These are phyloP conservation scores for Pythium aphanidermatum DNA, from an alignment of 352 stramenopile species.

Conservation along the genomic window DNA sequence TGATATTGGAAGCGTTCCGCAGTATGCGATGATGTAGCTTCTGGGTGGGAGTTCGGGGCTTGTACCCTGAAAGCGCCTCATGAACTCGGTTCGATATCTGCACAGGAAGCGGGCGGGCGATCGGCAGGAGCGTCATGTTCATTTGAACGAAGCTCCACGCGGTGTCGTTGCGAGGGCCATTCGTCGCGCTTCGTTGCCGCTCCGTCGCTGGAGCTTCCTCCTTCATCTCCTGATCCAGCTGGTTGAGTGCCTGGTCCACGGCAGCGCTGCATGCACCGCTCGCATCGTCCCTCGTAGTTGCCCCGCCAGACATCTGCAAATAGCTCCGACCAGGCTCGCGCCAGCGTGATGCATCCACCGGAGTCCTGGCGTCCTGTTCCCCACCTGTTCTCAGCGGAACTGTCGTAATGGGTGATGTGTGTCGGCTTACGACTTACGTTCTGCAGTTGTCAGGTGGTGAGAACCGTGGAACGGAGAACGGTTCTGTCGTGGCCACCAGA, in stretches of 20 bases:
- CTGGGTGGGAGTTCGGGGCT: conserved; percentile 61
- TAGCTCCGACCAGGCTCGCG: no score
- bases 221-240: conserved; percentile 13
- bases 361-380: no score
- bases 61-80: conserved; percentile 33
- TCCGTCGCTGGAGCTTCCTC: conserved; percentile 3
- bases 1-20: conserved; percentile 55
- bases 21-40: conserved; percentile 49
- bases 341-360: no score
- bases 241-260: neutral
- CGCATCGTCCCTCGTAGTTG: neutral
- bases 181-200: conserved; percentile 1
- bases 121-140: conserved; percentile 80
- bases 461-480: no score
- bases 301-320: conserved; percentile 8
- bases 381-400: no score
- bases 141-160: conserved; percentile 84
- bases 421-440: no score
- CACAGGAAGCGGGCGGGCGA: conserved; percentile 60
- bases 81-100: conserved; percentile 37
- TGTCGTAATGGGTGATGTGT: no score
- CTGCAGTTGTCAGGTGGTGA: no score
- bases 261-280: neutral
- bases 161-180: no score
- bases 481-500: no score